Evolutionary conservation across 1,139 yeast genomes (phyloP).

Genomic region (Trichomonascaceae sp.): DNA sequence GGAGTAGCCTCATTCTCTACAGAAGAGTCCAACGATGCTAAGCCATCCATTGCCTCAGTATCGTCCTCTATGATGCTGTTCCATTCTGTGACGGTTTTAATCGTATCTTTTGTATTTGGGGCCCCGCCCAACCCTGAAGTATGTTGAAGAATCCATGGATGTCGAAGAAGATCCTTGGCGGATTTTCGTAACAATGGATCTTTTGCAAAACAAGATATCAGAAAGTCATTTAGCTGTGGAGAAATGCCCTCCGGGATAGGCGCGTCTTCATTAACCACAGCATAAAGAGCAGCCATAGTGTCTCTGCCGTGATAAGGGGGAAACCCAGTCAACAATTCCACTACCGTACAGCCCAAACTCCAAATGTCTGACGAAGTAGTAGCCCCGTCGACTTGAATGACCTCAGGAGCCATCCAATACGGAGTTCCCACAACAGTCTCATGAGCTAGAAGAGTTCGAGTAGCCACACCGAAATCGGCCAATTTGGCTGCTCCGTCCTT

Average conservation of each 20-base stretch:
- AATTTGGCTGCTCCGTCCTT: slow-evolving; percentile 56
- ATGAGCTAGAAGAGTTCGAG: slow-evolving; percentile 12
- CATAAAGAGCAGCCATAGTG: slow-evolving; percentile 86
- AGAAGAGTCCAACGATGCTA: background rate
- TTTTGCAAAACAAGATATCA: slow-evolving; percentile 71
- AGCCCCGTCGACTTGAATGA: slow-evolving; percentile 73
- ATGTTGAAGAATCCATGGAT: slow-evolving; percentile 52
- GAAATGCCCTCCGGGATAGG: slow-evolving; percentile 64
- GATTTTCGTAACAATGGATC: slow-evolving; percentile 56
- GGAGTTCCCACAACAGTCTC: slow-evolving; percentile 56
- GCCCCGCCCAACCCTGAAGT: background rate
- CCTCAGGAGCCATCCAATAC: slow-evolving; percentile 87
- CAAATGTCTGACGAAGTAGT: slow-evolving; percentile 66
- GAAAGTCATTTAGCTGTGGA: slow-evolving; percentile 47
- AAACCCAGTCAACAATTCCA: slow-evolving; percentile 76
- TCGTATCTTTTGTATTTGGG: slow-evolving; percentile 21
- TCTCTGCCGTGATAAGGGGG: slow-evolving; percentile 84
- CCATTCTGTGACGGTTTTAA: slow-evolving; percentile 29
- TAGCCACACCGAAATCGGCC: slow-evolving; percentile 77
- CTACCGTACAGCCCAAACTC: slow-evolving; percentile 94
- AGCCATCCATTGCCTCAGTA: background rate
- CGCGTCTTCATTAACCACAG: slow-evolving; percentile 83
- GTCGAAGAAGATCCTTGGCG: slow-evolving; percentile 52
- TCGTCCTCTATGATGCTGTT: slow-evolving; percentile 16
- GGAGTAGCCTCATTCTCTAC: background rate